Evolutionary conservation across 371 early-diverging fungal genomes (phyloP), one percentile per base, ranked within the genome.

Genomic region (Umbelopsis sp.): DNA sequence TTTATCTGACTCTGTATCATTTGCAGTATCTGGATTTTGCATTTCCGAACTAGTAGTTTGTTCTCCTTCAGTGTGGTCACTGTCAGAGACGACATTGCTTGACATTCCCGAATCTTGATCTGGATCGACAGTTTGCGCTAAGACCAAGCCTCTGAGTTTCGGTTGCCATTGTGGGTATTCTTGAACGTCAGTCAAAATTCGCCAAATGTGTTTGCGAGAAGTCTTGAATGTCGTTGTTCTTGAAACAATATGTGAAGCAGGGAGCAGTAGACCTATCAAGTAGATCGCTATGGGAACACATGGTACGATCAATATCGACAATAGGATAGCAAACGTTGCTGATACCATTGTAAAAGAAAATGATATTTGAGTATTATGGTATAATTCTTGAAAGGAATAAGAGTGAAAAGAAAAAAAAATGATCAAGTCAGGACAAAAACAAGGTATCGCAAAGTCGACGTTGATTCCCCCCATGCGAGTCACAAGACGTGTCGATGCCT

Each of bases 121-220:
- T 57, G 57, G 35, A 35, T 57, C 35, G 10, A 57, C 8, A 35
- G 57, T 57, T 35, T 57, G 57, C 22, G 57, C 57, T 35, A 79
- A 65, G 32, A 65, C 70, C 3, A 79, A 67, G 25, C 67, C 45
- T 22, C 69, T 70, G 44, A 83, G 67, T 37, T 77, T 73, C 8
- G 72, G 65, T 41, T 78, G 79, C 83, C 83, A 83, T 0, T 65
- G 51, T 44, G 80, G 79, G 29, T 80, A 79, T 22, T 70, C 66
- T 53, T 76, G 52, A 4, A 83, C 78, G 52, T 74, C 70, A 9
- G 75, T 78, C 35, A 83, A 52, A 44, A 83, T 68, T 11, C 65
- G 46, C 83, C 83, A 83, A 2, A 83, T 53, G 14, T 74, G 69
- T 9, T 77, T 70, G 1, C 76, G 74, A 1, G 69, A 74, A 6